Base-by-base conservation (phyloP, 2,329 filamentous ascomycete genomes). In the Sclerotiophoma versabilis region DNA sequence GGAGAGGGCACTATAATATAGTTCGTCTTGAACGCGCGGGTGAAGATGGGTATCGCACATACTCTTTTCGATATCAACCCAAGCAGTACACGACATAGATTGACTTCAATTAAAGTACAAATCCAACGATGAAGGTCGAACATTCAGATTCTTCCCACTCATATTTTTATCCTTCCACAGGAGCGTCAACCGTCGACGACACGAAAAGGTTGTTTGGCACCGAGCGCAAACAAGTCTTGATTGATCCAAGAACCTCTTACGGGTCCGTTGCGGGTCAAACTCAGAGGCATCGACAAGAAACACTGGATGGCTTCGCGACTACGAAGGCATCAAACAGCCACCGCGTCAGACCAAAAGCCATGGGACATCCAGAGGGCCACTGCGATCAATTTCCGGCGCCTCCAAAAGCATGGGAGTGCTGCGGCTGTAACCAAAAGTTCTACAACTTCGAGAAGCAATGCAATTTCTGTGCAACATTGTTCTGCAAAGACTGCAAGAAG, bases 401-500 rank as follows among this genome's bases (percentile, higher is more conserved):
- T n/a, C 51, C 51, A 4, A 54, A 36, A 15, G 51, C 51, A 19
- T 54, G 51, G 51, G 45, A 54, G 7, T 49, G 51, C 29, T 49
- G 45, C 17, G 51, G 51, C 19, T 54, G 51, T 39, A 54, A 49
- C 45, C 33, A 45, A 4, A 49, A 47, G 15, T 54, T 49, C 29
- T 54, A 54, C 19, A 41, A 45, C 12, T 54, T 54, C 12, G 51
- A 54, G 19, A 54, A 49, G 17, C 39, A 54, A 9, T 54, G 45
- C 23, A 49, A 34, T 5, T 54, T 54, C 10, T 54, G 50, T 27
- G 50, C 50, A 20, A 54, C 44, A 19, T 22, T 47, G 15, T 49
- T 43, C 29, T 54, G 51, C 29, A 54, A 41, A 46, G 45, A 54
- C n/a, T 49, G 51, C 45, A 45, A 49, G 29, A 54, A 41, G 14